phyloP scores from a whole-genome alignment of 129 eudicot genomes.

The Helichrysum umbraculigerum region DNA sequence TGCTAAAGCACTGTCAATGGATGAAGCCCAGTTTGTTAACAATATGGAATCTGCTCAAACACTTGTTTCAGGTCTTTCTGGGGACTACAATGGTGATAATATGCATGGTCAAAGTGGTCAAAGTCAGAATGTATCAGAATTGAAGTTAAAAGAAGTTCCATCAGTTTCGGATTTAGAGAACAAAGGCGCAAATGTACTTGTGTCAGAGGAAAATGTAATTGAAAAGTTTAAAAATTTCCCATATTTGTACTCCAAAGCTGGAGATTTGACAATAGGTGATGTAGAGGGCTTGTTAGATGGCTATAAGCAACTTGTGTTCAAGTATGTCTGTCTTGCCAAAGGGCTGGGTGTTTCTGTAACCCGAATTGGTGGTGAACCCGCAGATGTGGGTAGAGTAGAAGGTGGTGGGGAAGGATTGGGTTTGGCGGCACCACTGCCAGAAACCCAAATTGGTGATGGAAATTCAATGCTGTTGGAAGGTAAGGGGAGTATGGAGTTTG shows the following conservation, averaged over 20 bases:
- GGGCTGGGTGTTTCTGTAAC: conserved; percentile 53
- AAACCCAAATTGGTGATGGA: conserved; percentile 19
- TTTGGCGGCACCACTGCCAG: no score
- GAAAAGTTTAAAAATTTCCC: conserved; percentile 56
- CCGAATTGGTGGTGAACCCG: conserved; percentile 13
- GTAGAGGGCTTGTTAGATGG: conserved; percentile 69
- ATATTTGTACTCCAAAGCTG: conserved; percentile 59
- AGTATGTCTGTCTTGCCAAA: conserved; percentile 77
- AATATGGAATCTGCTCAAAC: conserved; percentile 73
- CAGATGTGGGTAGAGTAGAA: no score
- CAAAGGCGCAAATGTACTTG: conserved; percentile 55
- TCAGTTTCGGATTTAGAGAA: conserved; percentile 78
- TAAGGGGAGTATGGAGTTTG: conserved; percentile 8
- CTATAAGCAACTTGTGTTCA: conserved; percentile 73
- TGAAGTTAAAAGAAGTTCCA: conserved; percentile 34
- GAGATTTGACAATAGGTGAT: conserved; percentile 65
- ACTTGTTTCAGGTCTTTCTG: conserved; percentile 52
- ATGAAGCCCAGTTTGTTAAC: conserved; percentile 58
- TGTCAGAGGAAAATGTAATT: conserved; percentile 46
- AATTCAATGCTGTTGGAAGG: conserved; percentile 8
- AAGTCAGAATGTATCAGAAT: conserved; percentile 28
- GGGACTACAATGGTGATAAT: conserved; percentile 31
- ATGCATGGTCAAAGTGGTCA: conserved; percentile 25
- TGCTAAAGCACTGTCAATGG: conserved; percentile 74
- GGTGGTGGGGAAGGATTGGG: no score